Evolutionary conservation across 23 red algal species (phyloP).

Genomic region (Chondrus crispus): DNA sequence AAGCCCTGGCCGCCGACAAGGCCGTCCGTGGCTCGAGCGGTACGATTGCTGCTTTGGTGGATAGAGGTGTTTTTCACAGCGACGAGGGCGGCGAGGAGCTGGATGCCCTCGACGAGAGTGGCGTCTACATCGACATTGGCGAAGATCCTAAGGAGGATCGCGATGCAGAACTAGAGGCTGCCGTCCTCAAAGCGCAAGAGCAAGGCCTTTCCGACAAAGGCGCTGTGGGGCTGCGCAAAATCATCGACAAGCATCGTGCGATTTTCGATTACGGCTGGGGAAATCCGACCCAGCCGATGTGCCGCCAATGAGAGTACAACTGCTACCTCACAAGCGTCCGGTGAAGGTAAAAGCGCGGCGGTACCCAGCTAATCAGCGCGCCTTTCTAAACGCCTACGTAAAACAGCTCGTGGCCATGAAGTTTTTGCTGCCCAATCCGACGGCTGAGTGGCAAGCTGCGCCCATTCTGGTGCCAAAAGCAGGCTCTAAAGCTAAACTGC

Average conservation of each 20-base stretch:
- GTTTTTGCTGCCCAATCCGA: neutral
- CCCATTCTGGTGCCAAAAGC: conserved; percentile 19
- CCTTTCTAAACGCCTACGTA: neutral
- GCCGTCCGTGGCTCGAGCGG: neutral
- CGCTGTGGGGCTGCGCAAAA: neutral
- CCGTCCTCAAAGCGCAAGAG: neutral
- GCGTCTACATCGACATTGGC: neutral
- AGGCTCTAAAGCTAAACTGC: neutral
- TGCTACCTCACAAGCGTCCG: neutral
- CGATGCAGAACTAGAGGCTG: neutral
- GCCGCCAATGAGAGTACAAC: neutral
- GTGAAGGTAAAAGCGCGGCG: neutral
- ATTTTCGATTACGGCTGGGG: neutral
- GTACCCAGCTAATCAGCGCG: neutral
- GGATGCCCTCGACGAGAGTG: neutral
- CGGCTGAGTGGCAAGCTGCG: neutral
- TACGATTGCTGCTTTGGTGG: neutral
- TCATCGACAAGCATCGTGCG: neutral
- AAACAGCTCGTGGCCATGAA: neutral
- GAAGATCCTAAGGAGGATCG: neutral
- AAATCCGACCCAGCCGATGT: neutral
- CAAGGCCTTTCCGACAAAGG: neutral
- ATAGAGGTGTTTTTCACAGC: neutral
- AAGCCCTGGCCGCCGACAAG: neutral
- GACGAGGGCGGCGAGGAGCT: neutral